Conservation (phyloP, 805 yeast genomes). For the Ogataea parapolymorpha region DNA sequence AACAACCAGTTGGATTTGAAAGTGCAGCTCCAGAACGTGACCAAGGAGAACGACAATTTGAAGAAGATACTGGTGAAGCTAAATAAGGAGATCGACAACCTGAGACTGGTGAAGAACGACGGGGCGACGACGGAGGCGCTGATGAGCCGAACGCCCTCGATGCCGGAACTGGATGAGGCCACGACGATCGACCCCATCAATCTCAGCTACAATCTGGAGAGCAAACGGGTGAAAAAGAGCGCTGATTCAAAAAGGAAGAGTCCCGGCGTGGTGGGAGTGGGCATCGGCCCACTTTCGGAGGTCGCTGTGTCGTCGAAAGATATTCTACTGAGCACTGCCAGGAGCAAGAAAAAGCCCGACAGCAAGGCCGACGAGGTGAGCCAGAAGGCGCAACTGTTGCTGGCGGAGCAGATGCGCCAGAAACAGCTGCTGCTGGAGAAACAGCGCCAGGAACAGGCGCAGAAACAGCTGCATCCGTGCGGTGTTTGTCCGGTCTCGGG, state of each 20-base stretch:
- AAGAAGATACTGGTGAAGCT: conserved; percentile 39
- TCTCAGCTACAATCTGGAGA: conserved; percentile 30
- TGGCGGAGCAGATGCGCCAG: conserved; percentile 22
- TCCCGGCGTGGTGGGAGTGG: conserved; percentile 3
- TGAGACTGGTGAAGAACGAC: conserved; percentile 23
- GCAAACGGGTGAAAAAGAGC: conserved; percentile 28
- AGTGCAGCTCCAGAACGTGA: conserved; percentile 39
- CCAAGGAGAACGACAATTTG: conserved; percentile 42
- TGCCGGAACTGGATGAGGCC: conserved; percentile 9
- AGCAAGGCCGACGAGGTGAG: conserved; percentile 20
- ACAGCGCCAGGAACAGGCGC: conserved; percentile 12
- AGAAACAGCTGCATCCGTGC: conserved; percentile 10
- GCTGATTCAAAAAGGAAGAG: conserved; percentile 2
- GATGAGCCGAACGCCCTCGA: background rate
- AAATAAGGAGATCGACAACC: conserved; percentile 37
- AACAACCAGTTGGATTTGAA: conserved; percentile 33
- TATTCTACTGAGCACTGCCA: conserved; percentile 20
- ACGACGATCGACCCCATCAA: conserved; percentile 33
- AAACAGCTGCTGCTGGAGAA: conserved; percentile 18
- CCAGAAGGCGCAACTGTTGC: conserved; percentile 20
- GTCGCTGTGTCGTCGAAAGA: conserved; percentile 26
- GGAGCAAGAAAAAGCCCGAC: conserved; percentile 14
- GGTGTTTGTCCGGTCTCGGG: conserved; percentile 8
- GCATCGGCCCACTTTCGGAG: conserved; percentile 8
- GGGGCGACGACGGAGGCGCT: background rate